A percentile compares a stretch with the other conserved stretches of the same genome.
phyloP scores from a whole-genome alignment of 805 yeast species.

The Naumovozyma dairenensis region DNA sequence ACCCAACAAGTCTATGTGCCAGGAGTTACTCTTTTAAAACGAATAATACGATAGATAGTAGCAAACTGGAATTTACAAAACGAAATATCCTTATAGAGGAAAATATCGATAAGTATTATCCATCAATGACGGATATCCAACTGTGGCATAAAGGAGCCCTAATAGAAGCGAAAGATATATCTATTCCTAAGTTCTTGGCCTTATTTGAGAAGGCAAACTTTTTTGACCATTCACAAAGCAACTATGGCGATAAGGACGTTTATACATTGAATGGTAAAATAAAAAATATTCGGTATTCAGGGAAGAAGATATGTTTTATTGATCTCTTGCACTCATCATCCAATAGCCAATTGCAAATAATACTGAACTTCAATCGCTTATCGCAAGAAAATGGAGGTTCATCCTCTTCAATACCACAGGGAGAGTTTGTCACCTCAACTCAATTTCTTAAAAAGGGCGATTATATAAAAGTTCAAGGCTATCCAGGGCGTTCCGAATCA shows the following conservation, averaged over 20 bases:
- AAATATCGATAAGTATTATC: conserved; percentile 15
- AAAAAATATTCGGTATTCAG: conserved; percentile 22
- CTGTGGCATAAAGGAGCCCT: neutral
- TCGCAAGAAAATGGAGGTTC: neutral
- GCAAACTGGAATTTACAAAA: conserved; percentile 14
- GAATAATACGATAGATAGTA: conserved; percentile 10
- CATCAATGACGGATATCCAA: conserved; percentile 17
- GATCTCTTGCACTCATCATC: conserved; percentile 12
- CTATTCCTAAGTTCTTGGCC: conserved; percentile 9
- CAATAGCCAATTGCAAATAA: conserved; percentile 15
- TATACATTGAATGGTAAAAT: conserved; percentile 19
- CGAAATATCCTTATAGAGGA: conserved; percentile 13
- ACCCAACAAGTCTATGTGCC: neutral
- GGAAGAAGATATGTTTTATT: conserved; percentile 27
- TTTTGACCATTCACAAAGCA: conserved; percentile 1
- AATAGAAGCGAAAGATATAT: conserved; percentile 1
- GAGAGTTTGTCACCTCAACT: conserved; percentile 4
- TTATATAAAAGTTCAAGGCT: conserved; percentile 52
- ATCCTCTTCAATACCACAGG: too few relatives aligned
- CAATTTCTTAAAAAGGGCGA: conserved; percentile 59
- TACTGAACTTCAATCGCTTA: conserved; percentile 15
- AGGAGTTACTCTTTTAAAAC: conserved; percentile 1
- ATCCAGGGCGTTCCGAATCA: conserved; percentile 57
- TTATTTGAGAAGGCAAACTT: conserved; percentile 5
- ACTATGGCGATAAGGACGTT: neutral